Evolutionary conservation across 176 grass and related monocot genomes (phyloP), one percentile per base, ranked within the genome.

Genomic region (Microstegium vimineum): DNA sequence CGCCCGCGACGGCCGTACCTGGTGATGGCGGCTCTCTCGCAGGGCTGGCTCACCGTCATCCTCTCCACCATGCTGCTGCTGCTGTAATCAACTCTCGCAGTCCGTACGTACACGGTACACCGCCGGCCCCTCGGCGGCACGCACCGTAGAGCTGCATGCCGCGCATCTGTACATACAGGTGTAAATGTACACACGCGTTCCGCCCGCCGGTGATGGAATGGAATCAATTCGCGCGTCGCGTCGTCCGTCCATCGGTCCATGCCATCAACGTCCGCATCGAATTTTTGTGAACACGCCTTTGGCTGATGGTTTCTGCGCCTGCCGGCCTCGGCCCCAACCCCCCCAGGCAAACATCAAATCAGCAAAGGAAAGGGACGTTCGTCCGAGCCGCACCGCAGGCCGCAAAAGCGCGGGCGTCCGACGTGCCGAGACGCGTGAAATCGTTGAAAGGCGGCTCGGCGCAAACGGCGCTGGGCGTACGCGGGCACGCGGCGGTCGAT

Each of bases 171-270:
- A 65, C 72, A 66, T 62, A 63, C 71, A 73, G 33, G 26, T 82
- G 82, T 90, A 82, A 75, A 90, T 86, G 83, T 88, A 73, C 74
- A 71, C 87, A 51, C 51, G 86, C 49, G 35, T 33, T 23, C 18
- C 47, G n/a, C n/a, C n/a, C n/a, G 23, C 25, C 32, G 17, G 28
- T 16, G 49, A 33, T 78, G 57, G n/a, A n/a, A n/a, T n/a, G n/a
- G 74, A 82, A 82, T 86, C 79, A 77, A 90, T 90, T 82, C 76
- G 65, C 64, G 17, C 40, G 30, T 32, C n/a, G n/a, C n/a, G n/a
- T n/a, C n/a, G n/a, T n/a, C 52, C 52, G 22, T 56, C 51, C 20
- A 47, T 17, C 45, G 45, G n/a, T 59, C 54, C 34, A 18, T 25
- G 2, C 56, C 14, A 40, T 33, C 37, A 28, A 51, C 60, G 59